Percentiles rank a stretch among this genome's conserved stretches.
These are phyloP conservation scores for Rhodocollybia butyracea DNA, from an alignment of 768 basidiomycete species.

Conservation along the genomic window DNA sequence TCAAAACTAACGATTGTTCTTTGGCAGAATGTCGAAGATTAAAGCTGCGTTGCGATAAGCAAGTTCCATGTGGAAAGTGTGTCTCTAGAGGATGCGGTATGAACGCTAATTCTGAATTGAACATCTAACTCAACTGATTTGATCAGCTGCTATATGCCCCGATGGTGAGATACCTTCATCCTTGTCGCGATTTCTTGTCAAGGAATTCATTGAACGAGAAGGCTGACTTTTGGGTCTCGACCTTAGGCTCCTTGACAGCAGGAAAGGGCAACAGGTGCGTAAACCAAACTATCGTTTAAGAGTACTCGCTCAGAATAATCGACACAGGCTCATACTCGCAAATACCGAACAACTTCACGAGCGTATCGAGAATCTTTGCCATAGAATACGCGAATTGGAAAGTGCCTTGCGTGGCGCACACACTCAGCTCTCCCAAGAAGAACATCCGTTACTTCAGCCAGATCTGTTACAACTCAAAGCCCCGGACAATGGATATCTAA, in stretches of 20 bases:
- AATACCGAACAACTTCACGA: slow-evolving; percentile 72
- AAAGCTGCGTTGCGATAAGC: slow-evolving; percentile 63
- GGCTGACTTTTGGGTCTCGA: too few relatives aligned
- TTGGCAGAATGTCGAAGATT: slow-evolving; percentile 1
- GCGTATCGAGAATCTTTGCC: slow-evolving; percentile 50
- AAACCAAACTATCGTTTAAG: slow-evolving; percentile 6
- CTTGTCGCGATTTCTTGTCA: neutral
- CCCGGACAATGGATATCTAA: slow-evolving; percentile 7
- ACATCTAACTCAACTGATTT: neutral
- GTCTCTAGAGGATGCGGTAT: slow-evolving; percentile 65
- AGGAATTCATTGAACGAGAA: too few relatives aligned
- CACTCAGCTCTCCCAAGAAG: slow-evolving; percentile 40
- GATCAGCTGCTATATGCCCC: slow-evolving; percentile 57
- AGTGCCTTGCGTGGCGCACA: slow-evolving; percentile 51
- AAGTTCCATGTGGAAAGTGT: slow-evolving; percentile 81
- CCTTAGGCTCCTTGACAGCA: slow-evolving; percentile 54
- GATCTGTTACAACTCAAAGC: slow-evolving; percentile 28
- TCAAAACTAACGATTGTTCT: neutral
- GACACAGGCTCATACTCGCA: slow-evolving; percentile 52
- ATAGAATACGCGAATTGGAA: slow-evolving; percentile 62
- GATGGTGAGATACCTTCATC: slow-evolving; percentile 46
- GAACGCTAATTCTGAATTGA: neutral
- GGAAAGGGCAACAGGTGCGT: slow-evolving; percentile 57
- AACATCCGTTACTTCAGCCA: slow-evolving; percentile 45
- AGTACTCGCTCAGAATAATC: neutral